Evolutionary conservation across 176 grass and related monocot genomes (phyloP).

Genomic region (Alopecurus myosuroides): DNA sequence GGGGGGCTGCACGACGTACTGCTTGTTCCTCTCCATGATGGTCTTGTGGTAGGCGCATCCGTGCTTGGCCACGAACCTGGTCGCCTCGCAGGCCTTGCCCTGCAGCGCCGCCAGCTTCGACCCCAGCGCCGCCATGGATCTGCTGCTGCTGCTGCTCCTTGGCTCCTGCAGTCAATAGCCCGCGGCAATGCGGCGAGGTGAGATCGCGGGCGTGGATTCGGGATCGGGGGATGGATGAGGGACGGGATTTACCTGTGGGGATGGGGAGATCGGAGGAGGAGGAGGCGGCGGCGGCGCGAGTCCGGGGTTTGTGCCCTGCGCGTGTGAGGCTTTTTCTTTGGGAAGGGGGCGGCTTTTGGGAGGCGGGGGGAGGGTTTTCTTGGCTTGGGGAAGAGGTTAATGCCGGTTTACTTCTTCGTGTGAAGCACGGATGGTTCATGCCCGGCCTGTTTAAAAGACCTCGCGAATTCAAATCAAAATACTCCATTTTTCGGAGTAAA

Average conservation of each 20-base stretch:
- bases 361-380: background rate
- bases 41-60: slow-evolving; percentile 63
- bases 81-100: slow-evolving; percentile 70
- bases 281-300: slow-evolving; percentile 10
- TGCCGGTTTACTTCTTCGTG: too few relatives aligned
- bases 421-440: too few relatives aligned
- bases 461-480: too few relatives aligned
- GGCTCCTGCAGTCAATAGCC: background rate
- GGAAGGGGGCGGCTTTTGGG: background rate
- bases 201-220: background rate
- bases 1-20: slow-evolving; percentile 57
- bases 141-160: slow-evolving; percentile 9
- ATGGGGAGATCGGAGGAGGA: slow-evolving; percentile 8
- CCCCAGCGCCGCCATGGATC: slow-evolving; percentile 59
- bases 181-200: background rate
- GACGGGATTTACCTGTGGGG: background rate
- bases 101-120: slow-evolving; percentile 70
- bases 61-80: slow-evolving; percentile 53
- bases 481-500: too few relatives aligned
- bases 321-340: background rate
- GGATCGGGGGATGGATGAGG: background rate
- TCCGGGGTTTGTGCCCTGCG: background rate
- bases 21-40: slow-evolving; percentile 75
- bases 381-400: slow-evolving; percentile 23
- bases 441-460: too few relatives aligned